Conservation (phyloP, 495 filamentous ascomycete species). For the Jackrogersella minutella region DNA sequence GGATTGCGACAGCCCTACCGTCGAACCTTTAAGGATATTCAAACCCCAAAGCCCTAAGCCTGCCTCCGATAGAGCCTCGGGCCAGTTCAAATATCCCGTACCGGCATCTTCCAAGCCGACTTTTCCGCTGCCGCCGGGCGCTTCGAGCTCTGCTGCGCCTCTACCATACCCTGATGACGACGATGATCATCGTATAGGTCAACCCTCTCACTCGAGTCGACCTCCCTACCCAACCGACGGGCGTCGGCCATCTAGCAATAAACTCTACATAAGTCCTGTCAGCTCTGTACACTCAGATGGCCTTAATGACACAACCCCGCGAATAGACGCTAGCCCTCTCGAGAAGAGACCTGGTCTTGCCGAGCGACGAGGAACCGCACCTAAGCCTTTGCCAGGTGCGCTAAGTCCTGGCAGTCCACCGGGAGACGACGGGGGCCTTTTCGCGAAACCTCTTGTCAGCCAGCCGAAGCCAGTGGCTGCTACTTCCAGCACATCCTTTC, state of each 20-base stretch:
- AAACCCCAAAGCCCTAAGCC: slow-evolving; percentile 68
- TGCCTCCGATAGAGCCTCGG: slow-evolving; percentile 52
- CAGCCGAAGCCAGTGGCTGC: slow-evolving; percentile 42
- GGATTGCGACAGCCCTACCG: slow-evolving; percentile 71
- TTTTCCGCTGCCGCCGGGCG: slow-evolving; percentile 68
- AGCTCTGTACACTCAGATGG: slow-evolving; percentile 44
- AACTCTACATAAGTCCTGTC: slow-evolving; percentile 48
- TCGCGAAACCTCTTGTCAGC: slow-evolving; percentile 61
- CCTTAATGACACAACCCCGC: slow-evolving; percentile 53
- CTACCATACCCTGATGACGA: slow-evolving; percentile 83
- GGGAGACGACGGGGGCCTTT: slow-evolving; percentile 74
- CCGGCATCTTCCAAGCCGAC: slow-evolving; percentile 54
- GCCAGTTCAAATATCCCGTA: slow-evolving; percentile 59
- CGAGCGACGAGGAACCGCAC: slow-evolving; percentile 75
- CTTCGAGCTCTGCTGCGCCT: slow-evolving; percentile 69
- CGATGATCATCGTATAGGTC: slow-evolving; percentile 54
- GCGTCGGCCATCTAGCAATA: slow-evolving; percentile 46
- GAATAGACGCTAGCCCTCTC: slow-evolving; percentile 55
- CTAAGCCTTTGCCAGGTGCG: slow-evolving; percentile 66
- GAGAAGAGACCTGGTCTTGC: slow-evolving; percentile 67
- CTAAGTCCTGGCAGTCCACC: slow-evolving; percentile 79
- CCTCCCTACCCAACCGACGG: slow-evolving; percentile 60
- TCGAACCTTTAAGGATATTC: slow-evolving; percentile 87
- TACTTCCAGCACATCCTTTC: slow-evolving; percentile 50
- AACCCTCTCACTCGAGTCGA: slow-evolving; percentile 50